Conservation (phyloP, 306 rosid species). For the Herpetospermum pedunculosum region DNA sequence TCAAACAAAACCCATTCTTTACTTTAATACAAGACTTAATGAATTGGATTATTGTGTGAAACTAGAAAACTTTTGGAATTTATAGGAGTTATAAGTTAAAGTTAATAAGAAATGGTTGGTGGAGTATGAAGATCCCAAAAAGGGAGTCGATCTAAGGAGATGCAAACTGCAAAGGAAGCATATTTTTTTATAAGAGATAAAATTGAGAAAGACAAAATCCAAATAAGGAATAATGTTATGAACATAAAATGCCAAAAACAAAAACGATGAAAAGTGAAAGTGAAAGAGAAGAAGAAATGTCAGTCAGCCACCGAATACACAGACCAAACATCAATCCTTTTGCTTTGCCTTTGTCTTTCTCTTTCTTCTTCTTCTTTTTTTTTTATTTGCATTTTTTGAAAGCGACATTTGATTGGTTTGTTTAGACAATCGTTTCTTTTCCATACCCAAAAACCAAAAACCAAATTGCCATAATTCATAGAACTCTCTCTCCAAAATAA, state of each 20-base stretch:
- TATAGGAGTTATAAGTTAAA: neutral
- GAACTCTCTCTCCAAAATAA: too few relatives aligned
- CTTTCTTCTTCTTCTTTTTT: too few relatives aligned
- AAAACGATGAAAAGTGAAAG: neutral
- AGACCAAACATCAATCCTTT: neutral
- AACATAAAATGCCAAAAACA: slow-evolving; percentile 5
- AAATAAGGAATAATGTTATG: neutral
- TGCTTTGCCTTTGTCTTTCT: neutral
- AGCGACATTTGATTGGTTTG: slow-evolving; percentile 8
- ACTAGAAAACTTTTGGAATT: too few relatives aligned
- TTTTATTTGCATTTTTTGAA: neutral
- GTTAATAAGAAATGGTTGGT: neutral
- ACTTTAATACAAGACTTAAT: too few relatives aligned
- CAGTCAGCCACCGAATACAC: neutral
- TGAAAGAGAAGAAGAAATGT: slow-evolving; percentile 1
- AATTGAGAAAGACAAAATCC: neutral
- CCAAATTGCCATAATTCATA: too few relatives aligned
- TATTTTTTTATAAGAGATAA: neutral
- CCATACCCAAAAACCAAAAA: too few relatives aligned
- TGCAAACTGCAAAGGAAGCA: neutral
- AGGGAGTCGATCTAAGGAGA: neutral
- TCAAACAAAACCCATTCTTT: too few relatives aligned
- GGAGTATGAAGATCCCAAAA: neutral
- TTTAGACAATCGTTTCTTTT: neutral
- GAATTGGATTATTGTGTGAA: too few relatives aligned